Evolutionary conservation across 2,329 filamentous ascomycete genomes (phyloP).

Genomic region (Fusarium graminum): DNA sequence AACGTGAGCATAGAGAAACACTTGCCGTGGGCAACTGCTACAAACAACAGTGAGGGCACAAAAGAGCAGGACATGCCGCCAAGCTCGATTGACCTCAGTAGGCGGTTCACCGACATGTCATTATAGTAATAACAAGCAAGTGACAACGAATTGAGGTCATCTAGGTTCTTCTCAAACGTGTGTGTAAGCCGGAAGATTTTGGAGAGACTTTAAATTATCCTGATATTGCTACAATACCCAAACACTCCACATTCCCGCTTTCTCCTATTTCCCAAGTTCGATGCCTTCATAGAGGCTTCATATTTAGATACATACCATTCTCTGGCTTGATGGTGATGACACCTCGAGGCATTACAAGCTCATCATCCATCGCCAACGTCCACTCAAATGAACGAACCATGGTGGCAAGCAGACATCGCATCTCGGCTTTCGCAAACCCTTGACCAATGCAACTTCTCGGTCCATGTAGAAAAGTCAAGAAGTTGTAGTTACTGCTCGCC

Average conservation of each 20-base stretch:
- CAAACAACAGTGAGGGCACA: not conserved
- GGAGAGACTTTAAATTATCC: too few relatives aligned
- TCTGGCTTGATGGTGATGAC: constrained; percentile 76
- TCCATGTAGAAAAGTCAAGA: constrained; percentile 85
- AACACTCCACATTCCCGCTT: too few relatives aligned
- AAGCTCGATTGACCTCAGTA: not conserved
- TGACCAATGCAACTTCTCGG: constrained; percentile 86
- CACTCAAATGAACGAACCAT: constrained; percentile 74
- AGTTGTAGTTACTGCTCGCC: constrained; percentile 76
- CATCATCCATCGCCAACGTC: constrained; percentile 68
- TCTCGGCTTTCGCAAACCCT: constrained; percentile 78
- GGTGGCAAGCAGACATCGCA: constrained; percentile 78
- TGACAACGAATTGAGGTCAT: too few relatives aligned
- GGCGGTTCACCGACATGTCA: not conserved
- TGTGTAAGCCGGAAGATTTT: too few relatives aligned
- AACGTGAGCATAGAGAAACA: constrained; percentile 15
- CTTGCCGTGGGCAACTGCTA: not conserved
- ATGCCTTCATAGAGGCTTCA: constrained; percentile 13
- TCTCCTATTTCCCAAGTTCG: not conserved
- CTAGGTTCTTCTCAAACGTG: too few relatives aligned
- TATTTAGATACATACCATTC: constrained; percentile 72
- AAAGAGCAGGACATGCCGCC: not conserved
- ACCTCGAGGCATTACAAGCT: constrained; percentile 69
- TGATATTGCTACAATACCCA: too few relatives aligned
- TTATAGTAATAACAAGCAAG: not conserved